Conservation (phyloP, 2,329 filamentous ascomycete species). For the Penicillium sp. region DNA sequence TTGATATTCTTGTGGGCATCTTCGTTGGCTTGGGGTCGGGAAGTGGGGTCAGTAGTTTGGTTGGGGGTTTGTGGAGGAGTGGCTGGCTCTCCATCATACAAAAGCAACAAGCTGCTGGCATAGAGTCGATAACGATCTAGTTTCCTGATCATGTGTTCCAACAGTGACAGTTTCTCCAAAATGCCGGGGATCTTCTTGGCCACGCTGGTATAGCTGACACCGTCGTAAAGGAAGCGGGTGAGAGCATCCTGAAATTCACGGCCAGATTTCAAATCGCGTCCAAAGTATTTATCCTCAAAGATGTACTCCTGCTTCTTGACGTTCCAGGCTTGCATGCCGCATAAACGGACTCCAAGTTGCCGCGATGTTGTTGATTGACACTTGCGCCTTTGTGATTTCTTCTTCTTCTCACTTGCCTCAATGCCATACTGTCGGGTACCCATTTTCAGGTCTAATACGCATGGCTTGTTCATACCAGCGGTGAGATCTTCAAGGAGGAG, state of each 20-base stretch:
- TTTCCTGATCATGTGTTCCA: constrained; percentile 79
- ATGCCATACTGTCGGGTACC: constrained; percentile 95
- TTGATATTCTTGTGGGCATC: constrained; percentile 41
- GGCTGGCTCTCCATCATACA: constrained; percentile 77
- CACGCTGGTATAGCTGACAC: constrained; percentile 76
- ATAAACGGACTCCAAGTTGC: constrained; percentile 88
- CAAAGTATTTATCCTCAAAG: constrained; percentile 99
- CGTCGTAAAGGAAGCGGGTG: constrained; percentile 87
- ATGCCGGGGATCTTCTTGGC: constrained; percentile 84
- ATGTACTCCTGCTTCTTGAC: constrained; percentile 76
- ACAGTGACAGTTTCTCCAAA: constrained; percentile 74
- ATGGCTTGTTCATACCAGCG: constrained; percentile 92
- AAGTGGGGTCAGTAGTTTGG: constrained; percentile 30
- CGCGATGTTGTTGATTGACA: constrained; percentile 89
- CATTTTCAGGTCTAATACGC: constrained; percentile 98
- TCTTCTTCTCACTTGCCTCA: constrained; percentile 88
- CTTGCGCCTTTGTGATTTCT: constrained; percentile 87
- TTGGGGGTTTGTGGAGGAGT: constrained; percentile 22
- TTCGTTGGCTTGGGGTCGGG: constrained; percentile 31
- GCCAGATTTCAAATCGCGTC: constrained; percentile 82
- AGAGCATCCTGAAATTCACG: constrained; percentile 85
- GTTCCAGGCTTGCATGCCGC: constrained; percentile 96
- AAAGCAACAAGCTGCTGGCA: constrained; percentile 88
- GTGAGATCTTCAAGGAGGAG: constrained; percentile 91
- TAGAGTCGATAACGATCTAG: constrained; percentile 91